Base-by-base conservation (phyloP, 768 basidiomycete species). In the Gelatoporia subvermispora region DNA sequence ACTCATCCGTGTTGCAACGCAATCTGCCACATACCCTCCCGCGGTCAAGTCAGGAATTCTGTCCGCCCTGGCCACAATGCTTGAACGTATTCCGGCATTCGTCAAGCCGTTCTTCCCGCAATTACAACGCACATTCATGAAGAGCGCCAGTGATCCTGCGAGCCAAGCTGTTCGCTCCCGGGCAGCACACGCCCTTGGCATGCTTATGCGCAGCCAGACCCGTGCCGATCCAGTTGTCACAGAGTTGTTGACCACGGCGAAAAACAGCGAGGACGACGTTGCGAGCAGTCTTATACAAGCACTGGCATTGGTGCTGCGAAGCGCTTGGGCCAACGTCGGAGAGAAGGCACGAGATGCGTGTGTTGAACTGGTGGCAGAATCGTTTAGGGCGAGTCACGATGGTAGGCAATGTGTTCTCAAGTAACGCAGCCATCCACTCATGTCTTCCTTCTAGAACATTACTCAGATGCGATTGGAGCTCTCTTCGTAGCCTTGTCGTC, bases 91-190 rank as follows among this genome's bases (percentile, higher is more conserved):
- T 20, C 93, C 94, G 0, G 72, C 76, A 3, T 89, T 95, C 56
- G 92, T 98, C 57, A 91, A 89, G 65, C 95, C 95, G 2, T 98
- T 98, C 84, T 97, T 97, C 78, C 96, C 95, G 2, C 96, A 98
- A 60, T 70, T 98, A 28, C 95, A 97, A 60, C 81, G 94, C 28
- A 97, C 93, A 0, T 97, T 98, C 60, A 88, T 96, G 63, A 98
- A 98, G 70, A 88, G 92, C 38, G 77, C 87, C 2, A 80, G 85
- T 48, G 94, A 98, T 63, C 66, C 85, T 8, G 75, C 85, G 2
- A 91, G 88, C 53, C 70, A 78, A 1, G 79, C 81, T 15, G 91
- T 98, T 21, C 82, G 95, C 44, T 83, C 74, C 50, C 82, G 82
- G 45, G 93, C 93, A 0, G 92, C 84, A 0, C 77, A 84, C 35